These are phyloP conservation scores for Colletotrichum sp. DNA, from an alignment of 2,329 filamentous ascomycete genomes.

Conservation along the genomic window DNA sequence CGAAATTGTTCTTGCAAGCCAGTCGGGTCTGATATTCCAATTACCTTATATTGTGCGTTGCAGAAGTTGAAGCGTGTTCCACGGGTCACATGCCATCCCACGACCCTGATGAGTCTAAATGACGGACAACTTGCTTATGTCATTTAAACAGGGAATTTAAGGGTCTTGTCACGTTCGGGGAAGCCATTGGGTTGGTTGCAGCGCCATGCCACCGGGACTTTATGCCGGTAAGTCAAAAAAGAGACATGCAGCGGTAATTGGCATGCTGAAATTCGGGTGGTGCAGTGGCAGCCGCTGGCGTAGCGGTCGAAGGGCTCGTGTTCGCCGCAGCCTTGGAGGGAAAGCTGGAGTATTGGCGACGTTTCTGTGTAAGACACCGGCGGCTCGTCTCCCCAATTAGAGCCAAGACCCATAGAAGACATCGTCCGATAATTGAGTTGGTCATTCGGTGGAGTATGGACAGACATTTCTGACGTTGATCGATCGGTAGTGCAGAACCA, in stretches of 20 bases:
- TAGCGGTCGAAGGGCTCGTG: background rate
- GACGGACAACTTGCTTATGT: background rate
- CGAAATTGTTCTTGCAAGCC: background rate
- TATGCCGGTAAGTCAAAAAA: background rate
- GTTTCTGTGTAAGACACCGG: background rate
- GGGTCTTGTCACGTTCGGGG: slow-evolving; percentile 3
- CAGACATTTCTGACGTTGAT: slow-evolving; percentile 17
- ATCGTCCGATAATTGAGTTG: slow-evolving; percentile 14
- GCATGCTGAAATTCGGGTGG: background rate
- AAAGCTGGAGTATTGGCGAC: background rate
- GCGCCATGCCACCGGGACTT: background rate
- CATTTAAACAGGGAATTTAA: background rate
- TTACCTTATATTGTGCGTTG: background rate
- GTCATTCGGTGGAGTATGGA: slow-evolving; percentile 5
- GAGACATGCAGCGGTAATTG: slow-evolving; percentile 3
- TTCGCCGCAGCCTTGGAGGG: background rate
- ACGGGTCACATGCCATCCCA: background rate
- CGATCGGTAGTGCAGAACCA: background rate
- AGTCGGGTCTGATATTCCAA: background rate
- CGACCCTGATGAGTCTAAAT: background rate
- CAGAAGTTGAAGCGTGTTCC: background rate
- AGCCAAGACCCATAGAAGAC: slow-evolving; percentile 4
- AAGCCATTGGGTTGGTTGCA: background rate
- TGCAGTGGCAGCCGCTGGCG: background rate
- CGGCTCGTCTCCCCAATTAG: background rate